phyloP scores from a whole-genome alignment of 1,284 basidiomycete genomes.

The Microbotryum lychnidis-dioicae region DNA sequence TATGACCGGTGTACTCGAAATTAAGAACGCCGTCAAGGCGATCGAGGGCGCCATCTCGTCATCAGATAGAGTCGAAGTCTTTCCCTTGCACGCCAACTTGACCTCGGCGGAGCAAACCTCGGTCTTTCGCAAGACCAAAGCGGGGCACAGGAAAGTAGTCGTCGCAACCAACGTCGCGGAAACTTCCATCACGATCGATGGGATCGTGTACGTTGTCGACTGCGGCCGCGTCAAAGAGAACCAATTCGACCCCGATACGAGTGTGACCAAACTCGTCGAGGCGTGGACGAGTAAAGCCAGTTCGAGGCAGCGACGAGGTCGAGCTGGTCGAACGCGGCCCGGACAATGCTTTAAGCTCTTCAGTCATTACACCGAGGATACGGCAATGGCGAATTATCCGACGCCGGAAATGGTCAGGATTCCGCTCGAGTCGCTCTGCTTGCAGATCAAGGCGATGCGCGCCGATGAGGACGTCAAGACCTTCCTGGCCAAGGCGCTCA shows the following conservation, averaged over 20 bases:
- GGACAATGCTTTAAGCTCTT: slow-evolving; percentile 79
- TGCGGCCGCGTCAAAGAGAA: slow-evolving; percentile 84
- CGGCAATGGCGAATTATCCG: slow-evolving; percentile 62
- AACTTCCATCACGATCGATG: slow-evolving; percentile 85
- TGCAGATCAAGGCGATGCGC: slow-evolving; percentile 74
- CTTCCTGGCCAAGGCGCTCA: slow-evolving; percentile 60
- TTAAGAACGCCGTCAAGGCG: slow-evolving; percentile 67
- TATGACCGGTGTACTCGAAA: slow-evolving; percentile 79
- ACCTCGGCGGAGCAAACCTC: slow-evolving; percentile 72
- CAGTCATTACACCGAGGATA: slow-evolving; percentile 60
- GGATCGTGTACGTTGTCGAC: slow-evolving; percentile 77
- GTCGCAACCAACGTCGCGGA: slow-evolving; percentile 81
- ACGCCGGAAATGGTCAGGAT: slow-evolving; percentile 84
- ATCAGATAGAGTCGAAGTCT: slow-evolving; percentile 50
- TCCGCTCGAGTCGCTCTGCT: slow-evolving; percentile 71
- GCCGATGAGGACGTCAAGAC: slow-evolving; percentile 73
- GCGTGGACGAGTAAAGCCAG: slow-evolving; percentile 73
- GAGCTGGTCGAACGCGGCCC: slow-evolving; percentile 79
- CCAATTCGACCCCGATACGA: slow-evolving; percentile 65
- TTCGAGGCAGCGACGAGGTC: slow-evolving; percentile 72
- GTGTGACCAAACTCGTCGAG: slow-evolving; percentile 69
- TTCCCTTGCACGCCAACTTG: slow-evolving; percentile 85
- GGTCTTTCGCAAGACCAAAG: slow-evolving; percentile 57
- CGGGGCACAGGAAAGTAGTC: slow-evolving; percentile 67
- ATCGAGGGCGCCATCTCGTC: slow-evolving; percentile 43